phyloP scores from a whole-genome alignment of 225 moss, liverwort and hornwort species.

The Lunularia cruciata region DNA sequence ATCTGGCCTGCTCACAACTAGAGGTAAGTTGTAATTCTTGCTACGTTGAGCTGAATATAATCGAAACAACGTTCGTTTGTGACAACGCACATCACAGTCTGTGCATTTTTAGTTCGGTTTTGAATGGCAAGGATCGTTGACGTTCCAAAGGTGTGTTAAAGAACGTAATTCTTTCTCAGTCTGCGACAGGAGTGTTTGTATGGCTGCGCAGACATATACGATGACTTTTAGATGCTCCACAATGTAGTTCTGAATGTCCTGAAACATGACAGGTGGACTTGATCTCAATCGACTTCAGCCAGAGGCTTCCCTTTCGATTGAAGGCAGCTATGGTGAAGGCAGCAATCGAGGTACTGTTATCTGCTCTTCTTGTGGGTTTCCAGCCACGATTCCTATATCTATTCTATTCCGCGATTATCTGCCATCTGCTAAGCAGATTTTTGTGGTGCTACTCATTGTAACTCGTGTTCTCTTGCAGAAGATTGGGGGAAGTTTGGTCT shows the following conservation, averaged over 20 bases:
- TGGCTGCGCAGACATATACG: too few species aligned
- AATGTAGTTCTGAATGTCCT: neutral
- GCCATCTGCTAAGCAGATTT: neutral
- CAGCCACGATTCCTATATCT: neutral
- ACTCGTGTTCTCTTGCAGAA: too few species aligned
- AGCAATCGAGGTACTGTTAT: constrained; percentile 66
- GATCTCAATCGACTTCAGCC: constrained; percentile 73
- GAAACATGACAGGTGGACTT: constrained; percentile 67
- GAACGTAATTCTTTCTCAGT: too few species aligned
- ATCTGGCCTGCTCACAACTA: constrained; percentile 67
- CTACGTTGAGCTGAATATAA: neutral
- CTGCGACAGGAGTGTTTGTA: too few species aligned
- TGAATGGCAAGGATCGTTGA: neutral
- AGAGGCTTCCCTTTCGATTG: constrained; percentile 78
- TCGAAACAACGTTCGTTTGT: constrained; percentile 2
- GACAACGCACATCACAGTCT: too few species aligned
- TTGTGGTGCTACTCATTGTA: too few species aligned
- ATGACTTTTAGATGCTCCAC: too few species aligned
- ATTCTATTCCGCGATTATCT: neutral
- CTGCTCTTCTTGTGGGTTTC: too few species aligned
- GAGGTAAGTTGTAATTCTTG: constrained; percentile 50
- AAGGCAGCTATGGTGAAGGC: constrained; percentile 65
- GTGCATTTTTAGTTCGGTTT: too few species aligned
- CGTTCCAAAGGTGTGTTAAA: neutral
- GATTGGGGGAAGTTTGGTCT: too few species aligned